A percentile compares a stretch with the other conserved stretches of the same genome.
phyloP scores from a whole-genome alignment of 2,329 filamentous ascomycete species.

The Xylaria arbuscula region DNA sequence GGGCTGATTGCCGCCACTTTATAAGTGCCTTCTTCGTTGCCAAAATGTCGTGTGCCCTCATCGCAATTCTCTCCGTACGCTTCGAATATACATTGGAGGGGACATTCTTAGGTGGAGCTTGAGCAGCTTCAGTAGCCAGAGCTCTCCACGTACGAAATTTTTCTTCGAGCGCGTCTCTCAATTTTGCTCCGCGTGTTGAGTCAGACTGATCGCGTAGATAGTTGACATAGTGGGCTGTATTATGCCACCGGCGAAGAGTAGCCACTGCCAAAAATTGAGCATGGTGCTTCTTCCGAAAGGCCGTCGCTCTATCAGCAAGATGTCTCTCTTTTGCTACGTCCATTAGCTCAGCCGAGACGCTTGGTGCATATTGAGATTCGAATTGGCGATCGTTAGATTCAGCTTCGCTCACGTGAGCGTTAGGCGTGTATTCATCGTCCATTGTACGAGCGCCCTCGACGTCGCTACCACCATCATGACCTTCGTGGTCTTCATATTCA shows the following conservation, averaged over 20 bases:
- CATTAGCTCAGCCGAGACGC: slow-evolving; percentile 13
- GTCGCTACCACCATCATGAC: slow-evolving; percentile 1
- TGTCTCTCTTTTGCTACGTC: slow-evolving; percentile 30
- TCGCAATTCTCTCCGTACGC: slow-evolving; percentile 47
- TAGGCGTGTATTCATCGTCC: slow-evolving; percentile 38
- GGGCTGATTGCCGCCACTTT: slow-evolving; percentile 44
- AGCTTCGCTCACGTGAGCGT: slow-evolving; percentile 12
- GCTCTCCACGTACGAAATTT: slow-evolving; percentile 46
- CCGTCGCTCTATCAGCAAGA: slow-evolving; percentile 40
- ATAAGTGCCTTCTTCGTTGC: slow-evolving; percentile 42
- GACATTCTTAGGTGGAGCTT: slow-evolving; percentile 38
- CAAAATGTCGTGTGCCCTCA: slow-evolving; percentile 46
- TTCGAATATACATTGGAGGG: slow-evolving; percentile 48
- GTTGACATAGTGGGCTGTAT: slow-evolving; percentile 41
- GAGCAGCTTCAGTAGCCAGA: slow-evolving; percentile 40
- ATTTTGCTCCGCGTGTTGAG: slow-evolving; percentile 43
- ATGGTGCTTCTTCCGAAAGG: slow-evolving; percentile 45
- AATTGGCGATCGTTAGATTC: slow-evolving; percentile 19
- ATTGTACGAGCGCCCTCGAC: slow-evolving; percentile 36
- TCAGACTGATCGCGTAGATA: slow-evolving; percentile 43
- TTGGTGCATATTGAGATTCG: slow-evolving; percentile 1
- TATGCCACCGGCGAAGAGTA: slow-evolving; percentile 47
- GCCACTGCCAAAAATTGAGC: slow-evolving; percentile 43
- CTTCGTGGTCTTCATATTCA: slow-evolving; percentile 47
- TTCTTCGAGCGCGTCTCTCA: slow-evolving; percentile 40